Conservation (phyloP, 495 filamentous ascomycete species). For the Baudoinia panamericana region DNA sequence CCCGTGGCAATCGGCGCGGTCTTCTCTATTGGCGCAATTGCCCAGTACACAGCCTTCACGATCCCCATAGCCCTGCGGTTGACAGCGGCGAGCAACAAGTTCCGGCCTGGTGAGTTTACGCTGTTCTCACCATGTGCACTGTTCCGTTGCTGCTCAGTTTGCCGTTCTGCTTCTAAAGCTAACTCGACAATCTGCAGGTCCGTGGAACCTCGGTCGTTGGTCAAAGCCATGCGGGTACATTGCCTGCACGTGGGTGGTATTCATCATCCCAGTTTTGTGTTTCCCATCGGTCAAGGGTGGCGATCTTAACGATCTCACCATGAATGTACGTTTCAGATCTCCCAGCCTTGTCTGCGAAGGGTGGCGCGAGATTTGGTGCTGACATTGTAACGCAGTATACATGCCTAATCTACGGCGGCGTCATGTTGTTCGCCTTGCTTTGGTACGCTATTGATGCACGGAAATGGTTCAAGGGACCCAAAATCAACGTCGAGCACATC, state of each 20-base stretch:
- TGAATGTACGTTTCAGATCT: too few relatives aligned
- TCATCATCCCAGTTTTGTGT: slow-evolving; percentile 12
- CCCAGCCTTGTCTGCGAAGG: too few relatives aligned
- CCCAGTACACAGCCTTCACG: slow-evolving; percentile 10
- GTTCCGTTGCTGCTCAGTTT: too few relatives aligned
- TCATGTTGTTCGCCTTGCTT: slow-evolving; percentile 5
- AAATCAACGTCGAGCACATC: slow-evolving; percentile 12
- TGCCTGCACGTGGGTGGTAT: slow-evolving; percentile 7
- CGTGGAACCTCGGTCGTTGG: slow-evolving; percentile 10
- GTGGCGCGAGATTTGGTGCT: too few relatives aligned
- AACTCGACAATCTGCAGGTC: slow-evolving; percentile 3
- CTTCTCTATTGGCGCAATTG: slow-evolving; percentile 11
- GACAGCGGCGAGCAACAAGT: slow-evolving; percentile 7
- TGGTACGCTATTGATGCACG: slow-evolving; percentile 14
- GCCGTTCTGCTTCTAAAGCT: too few relatives aligned
- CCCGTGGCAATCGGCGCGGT: slow-evolving; percentile 12
- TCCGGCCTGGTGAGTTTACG: slow-evolving; percentile 3
- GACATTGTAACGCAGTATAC: too few relatives aligned
- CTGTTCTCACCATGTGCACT: too few relatives aligned
- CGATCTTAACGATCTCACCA: slow-evolving; percentile 7
- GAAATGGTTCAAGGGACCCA: slow-evolving; percentile 11
- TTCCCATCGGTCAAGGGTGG: slow-evolving; percentile 3
- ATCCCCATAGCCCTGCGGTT: slow-evolving; percentile 9
- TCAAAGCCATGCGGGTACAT: slow-evolving; percentile 11
- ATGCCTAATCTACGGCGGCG: slow-evolving; percentile 11